A percentile compares a stretch with the other conserved stretches of the same genome.
Evolutionary conservation across 371 early-diverging fungal genomes (phyloP).

Genomic region (Mortierella sp.): DNA sequence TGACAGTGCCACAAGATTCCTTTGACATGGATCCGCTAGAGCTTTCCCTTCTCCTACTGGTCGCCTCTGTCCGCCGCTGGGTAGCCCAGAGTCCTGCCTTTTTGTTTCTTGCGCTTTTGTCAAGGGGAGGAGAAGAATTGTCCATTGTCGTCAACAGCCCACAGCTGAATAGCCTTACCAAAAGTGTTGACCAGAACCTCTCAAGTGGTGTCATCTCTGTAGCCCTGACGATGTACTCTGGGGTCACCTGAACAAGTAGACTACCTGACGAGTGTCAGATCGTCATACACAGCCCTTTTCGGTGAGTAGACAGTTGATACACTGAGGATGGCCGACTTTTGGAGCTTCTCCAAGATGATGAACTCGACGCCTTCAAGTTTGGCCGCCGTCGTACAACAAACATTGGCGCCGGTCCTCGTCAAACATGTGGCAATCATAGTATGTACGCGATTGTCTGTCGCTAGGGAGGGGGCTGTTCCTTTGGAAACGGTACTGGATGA

Average conservation of each 20-base stretch:
- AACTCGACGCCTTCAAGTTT: conserved; percentile 65
- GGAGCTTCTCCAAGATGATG: conserved; percentile 61
- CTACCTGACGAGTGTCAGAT: conserved; percentile 64
- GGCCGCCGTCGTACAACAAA: conserved; percentile 61
- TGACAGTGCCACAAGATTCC: conserved; percentile 9
- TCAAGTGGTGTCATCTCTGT: conserved; percentile 48
- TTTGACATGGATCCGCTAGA: conserved; percentile 25
- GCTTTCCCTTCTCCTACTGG: conserved; percentile 32
- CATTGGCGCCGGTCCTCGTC: conserved; percentile 65
- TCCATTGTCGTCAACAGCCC: conserved; percentile 52
- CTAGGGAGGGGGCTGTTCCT: conserved; percentile 53
- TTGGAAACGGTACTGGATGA: neutral
- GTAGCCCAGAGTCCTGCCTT: conserved; percentile 14
- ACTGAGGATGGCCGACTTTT: conserved; percentile 47
- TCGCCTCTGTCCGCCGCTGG: conserved; percentile 25
- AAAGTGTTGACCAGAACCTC: conserved; percentile 52
- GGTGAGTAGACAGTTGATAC: too few species aligned
- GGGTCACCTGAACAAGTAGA: conserved; percentile 45
- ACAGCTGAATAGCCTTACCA: conserved; percentile 55
- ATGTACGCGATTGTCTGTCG: conserved; percentile 59
- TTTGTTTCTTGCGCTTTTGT: conserved; percentile 23
- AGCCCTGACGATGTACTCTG: conserved; percentile 35
- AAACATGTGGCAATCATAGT: conserved; percentile 59
- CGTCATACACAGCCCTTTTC: too few species aligned
- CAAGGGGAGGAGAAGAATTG: conserved; percentile 30